phyloP scores from a whole-genome alignment of 2,329 filamentous ascomycete species.

The Colletotrichum melonis region DNA sequence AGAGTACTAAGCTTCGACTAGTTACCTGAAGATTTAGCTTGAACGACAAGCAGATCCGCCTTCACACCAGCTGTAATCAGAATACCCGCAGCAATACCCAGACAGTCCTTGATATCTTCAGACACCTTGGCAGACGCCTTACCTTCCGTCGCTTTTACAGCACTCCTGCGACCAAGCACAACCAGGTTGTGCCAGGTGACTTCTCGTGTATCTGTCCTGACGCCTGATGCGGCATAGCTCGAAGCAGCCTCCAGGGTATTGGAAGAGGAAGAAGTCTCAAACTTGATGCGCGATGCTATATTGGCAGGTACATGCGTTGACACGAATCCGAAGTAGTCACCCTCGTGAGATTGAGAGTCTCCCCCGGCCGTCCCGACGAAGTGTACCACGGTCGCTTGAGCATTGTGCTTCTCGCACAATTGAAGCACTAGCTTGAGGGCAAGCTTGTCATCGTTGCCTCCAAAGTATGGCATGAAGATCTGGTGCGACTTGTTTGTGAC shows the following conservation, averaged over 20 bases:
- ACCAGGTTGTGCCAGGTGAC: constrained; percentile 40
- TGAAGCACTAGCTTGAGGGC: constrained; percentile 87
- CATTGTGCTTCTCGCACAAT: constrained; percentile 80
- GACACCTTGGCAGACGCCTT: constrained; percentile 20
- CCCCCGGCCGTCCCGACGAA: constrained; percentile 41
- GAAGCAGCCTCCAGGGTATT: constrained; percentile 22
- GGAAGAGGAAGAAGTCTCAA: constrained; percentile 32
- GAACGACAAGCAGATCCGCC: constrained; percentile 44
- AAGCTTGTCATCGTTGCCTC: constrained; percentile 82
- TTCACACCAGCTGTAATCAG: constrained; percentile 39
- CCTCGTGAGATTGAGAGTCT: constrained; percentile 11
- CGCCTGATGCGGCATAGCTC: constrained; percentile 22
- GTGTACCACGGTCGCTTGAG: constrained; percentile 80
- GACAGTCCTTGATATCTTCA: constrained; percentile 42
- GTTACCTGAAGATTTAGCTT: constrained; percentile 24
- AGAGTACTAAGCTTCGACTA: neutral
- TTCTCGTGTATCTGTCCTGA: constrained; percentile 22
- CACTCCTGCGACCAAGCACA: constrained; percentile 41
- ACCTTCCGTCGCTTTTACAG: constrained; percentile 22
- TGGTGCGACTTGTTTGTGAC: constrained; percentile 79
- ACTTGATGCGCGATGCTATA: constrained; percentile 39
- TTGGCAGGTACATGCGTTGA: constrained; percentile 38
- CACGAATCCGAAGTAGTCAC: constrained; percentile 42
- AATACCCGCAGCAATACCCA: constrained; percentile 36
- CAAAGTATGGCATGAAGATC: constrained; percentile 89